phyloP scores from a whole-genome alignment of 2,329 filamentous ascomycete species.

The Camillea tinctor region DNA sequence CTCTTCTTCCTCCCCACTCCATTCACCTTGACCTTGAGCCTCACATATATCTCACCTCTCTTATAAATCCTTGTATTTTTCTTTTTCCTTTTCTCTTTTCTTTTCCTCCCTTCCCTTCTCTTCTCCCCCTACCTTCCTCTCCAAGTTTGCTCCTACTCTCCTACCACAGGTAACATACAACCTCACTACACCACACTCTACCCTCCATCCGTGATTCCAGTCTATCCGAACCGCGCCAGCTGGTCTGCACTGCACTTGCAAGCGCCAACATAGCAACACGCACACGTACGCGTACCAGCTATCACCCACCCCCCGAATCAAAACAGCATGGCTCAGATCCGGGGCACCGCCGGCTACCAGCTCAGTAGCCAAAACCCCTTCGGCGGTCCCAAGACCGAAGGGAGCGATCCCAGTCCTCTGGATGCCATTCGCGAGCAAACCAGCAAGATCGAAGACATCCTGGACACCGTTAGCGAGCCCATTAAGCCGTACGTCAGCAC shows the following conservation, averaged over 20 bases:
- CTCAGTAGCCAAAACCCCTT: conserved; percentile 74
- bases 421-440: conserved; percentile 92
- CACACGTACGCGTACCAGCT: conserved; percentile 4
- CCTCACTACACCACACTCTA: neutral
- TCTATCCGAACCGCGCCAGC: conserved; percentile 16
- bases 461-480: conserved; percentile 85
- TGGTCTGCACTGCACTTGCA: conserved; percentile 24
- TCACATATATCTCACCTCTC: neutral
- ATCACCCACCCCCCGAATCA: neutral
- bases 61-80: neutral
- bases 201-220: neutral
- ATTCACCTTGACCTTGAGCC: neutral
- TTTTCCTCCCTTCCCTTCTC: neutral
- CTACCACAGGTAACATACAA: neutral
- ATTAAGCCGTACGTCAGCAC: conserved; percentile 79
- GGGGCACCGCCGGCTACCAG: conserved; percentile 78
- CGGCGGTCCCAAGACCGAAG: conserved; percentile 59
- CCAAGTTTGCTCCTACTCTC: conserved; percentile 6
- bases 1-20: neutral
- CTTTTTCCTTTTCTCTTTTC: neutral
- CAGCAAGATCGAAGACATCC: conserved; percentile 93
- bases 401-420: conserved; percentile 71
- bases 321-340: conserved; percentile 44
- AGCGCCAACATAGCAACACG: conserved; percentile 6
- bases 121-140: neutral